Base-by-base conservation (phyloP, 345 rosid genomes). In the Salix exigua region DNA sequence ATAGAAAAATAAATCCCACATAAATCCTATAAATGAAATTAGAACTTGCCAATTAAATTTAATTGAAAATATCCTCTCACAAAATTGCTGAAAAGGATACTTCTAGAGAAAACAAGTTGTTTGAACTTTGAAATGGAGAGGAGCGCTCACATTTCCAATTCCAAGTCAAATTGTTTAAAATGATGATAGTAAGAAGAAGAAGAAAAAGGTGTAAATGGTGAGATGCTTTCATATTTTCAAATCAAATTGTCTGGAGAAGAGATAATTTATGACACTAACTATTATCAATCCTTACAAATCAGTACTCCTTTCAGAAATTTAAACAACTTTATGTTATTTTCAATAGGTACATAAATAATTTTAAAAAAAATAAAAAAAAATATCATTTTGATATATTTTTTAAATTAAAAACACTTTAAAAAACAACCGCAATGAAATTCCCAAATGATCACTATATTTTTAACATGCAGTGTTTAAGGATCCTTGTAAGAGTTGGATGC, bases 401-500 rank as follows among this genome's bases (percentile, higher is more conserved):
- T n/a, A n/a, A n/a, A n/a, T n/a, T n/a, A n/a, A n/a, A n/a, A n/a
- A n/a, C n/a, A n/a, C n/a, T n/a, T n/a, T n/a, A n/a, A n/a, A n/a
- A n/a, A n/a, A n/a, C n/a, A n/a, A n/a, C n/a, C n/a, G n/a, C n/a
- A n/a, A n/a, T n/a, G n/a, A n/a, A n/a, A n/a, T n/a, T n/a, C n/a
- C n/a, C n/a, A n/a, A n/a, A n/a, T n/a, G n/a, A n/a, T n/a, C n/a
- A n/a, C n/a, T n/a, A 55, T 66, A 65, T 51, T 28, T 14, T 2
- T 5, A 65, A n/a, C 26, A 44, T 7, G 68, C 40, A 62, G 18
- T 42, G 16, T 63, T 28, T 13, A 25, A 30, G 37, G 21, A 68
- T 63, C 30, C 46, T 48, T 50, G 1, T 2, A 19, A 72, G 75
- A 75, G 82, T 40, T 70, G 72, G 70, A 74, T 76, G 67, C 23